phyloP scores from a whole-genome alignment of 345 rosid species.

The Acer negundo region DNA sequence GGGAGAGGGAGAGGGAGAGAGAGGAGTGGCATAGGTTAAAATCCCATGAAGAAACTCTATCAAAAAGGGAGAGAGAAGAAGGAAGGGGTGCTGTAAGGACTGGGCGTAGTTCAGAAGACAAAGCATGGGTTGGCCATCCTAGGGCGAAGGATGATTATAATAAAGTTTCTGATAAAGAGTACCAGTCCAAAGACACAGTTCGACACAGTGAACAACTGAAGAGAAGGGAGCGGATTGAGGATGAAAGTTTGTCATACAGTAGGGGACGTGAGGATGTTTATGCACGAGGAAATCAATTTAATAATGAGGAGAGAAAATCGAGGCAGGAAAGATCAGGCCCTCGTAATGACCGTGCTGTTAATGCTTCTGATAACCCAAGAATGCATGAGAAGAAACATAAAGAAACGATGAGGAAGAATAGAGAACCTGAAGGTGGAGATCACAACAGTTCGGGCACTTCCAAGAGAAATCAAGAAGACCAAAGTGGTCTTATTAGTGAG shows the following conservation, averaged over 20 bases:
- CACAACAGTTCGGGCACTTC: conserved; percentile 39
- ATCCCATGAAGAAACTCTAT: conserved; percentile 59
- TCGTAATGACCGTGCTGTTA: conserved; percentile 55
- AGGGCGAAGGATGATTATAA: conserved; percentile 67
- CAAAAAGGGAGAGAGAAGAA: conserved; percentile 74
- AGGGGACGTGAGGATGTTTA: conserved; percentile 66
- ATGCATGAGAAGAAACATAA: conserved; percentile 65
- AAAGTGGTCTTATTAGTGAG: conserved; percentile 56
- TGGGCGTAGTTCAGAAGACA: conserved; percentile 75
- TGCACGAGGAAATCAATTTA: conserved; percentile 52
- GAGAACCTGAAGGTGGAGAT: conserved; percentile 68
- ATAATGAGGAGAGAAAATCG: conserved; percentile 63
- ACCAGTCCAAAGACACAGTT: conserved; percentile 54
- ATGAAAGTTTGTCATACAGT: conserved; percentile 57
- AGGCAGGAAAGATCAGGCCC: conserved; percentile 66
- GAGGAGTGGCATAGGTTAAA: conserved; percentile 63
- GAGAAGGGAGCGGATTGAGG: conserved; percentile 67
- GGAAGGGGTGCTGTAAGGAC: conserved; percentile 52
- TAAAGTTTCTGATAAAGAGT: conserved; percentile 70
- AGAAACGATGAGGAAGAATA: conserved; percentile 63
- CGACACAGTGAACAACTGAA: conserved; percentile 68
- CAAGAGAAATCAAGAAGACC: conserved; percentile 72
- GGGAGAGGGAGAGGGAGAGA: conserved; percentile 76
- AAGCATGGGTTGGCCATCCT: conserved; percentile 52
- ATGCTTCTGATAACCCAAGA: conserved; percentile 59